Conservation (phyloP, 1,139 yeast genomes). For the Geotrichum europaeum region DNA sequence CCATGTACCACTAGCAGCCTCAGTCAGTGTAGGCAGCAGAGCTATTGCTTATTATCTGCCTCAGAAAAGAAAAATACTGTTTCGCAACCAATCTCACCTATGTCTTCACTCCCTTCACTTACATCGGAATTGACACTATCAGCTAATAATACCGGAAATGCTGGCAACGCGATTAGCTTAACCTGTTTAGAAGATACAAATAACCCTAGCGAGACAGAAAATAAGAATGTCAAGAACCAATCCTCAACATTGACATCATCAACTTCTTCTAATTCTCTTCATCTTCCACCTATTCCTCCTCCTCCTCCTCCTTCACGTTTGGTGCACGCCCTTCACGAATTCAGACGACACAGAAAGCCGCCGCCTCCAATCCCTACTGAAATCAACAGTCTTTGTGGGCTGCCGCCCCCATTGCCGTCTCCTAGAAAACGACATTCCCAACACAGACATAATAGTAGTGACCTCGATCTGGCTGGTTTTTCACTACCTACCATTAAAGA, state of each 20-base stretch:
- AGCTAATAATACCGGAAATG: not conserved
- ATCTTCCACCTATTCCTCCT: not conserved
- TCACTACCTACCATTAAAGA: not conserved
- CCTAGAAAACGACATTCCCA: not conserved
- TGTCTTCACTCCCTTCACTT: not conserved
- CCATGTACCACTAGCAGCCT: not conserved
- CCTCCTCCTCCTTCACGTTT: slow-evolving; percentile 1
- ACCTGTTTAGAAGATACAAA: not conserved
- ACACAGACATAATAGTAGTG: not conserved
- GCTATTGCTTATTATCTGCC: not conserved
- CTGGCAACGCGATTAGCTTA: not conserved
- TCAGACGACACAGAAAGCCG: not conserved
- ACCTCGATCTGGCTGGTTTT: not conserved
- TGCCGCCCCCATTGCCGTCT: not conserved
- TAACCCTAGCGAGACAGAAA: not conserved
- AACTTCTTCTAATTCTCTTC: not conserved
- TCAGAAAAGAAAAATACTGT: not conserved
- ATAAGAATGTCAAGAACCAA: not conserved
- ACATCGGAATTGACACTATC: not conserved
- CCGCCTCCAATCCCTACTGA: not conserved
- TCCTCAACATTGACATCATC: not conserved
- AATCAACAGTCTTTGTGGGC: not conserved
- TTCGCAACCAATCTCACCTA: not conserved
- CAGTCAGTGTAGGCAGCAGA: not conserved
- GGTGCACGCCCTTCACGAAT: not conserved